Conservation (phyloP, 2,329 filamentous ascomycete species). For the Magnaporthales sp. region DNA sequence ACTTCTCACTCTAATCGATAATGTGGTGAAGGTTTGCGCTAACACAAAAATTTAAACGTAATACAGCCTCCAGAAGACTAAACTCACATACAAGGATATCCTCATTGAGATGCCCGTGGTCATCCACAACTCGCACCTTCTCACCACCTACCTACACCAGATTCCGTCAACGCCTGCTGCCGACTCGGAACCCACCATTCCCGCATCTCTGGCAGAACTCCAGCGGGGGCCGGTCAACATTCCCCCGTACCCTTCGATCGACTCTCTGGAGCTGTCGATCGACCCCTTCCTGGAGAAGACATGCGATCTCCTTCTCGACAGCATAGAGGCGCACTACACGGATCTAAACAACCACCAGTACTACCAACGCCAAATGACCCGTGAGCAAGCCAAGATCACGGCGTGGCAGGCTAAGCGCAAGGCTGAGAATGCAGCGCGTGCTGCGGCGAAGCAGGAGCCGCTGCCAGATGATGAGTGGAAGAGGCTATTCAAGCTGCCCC, state of each 20-base stretch:
- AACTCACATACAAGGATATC: conserved; percentile 89
- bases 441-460: conserved; percentile 76
- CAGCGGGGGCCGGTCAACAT: conserved; percentile 51
- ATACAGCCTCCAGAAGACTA: conserved; percentile 81
- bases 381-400: conserved; percentile 93
- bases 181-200: conserved; percentile 62
- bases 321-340: conserved; percentile 95
- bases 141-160: conserved; percentile 93
- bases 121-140: conserved; percentile 94
- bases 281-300: conserved; percentile 98
- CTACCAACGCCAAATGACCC: conserved; percentile 87
- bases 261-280: conserved; percentile 84
- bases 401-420: conserved; percentile 97
- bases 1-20: not conserved
- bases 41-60: not conserved
- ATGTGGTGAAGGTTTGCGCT: not conserved
- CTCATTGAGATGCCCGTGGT: conserved; percentile 81
- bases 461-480: conserved; percentile 98
- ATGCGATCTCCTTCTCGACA: conserved; percentile 89
- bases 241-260: conserved; percentile 79
- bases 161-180: conserved; percentile 57
- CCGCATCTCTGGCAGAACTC: conserved; percentile 71
- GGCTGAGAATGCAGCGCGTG: conserved; percentile 81
- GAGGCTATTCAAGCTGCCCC: conserved; percentile 92
- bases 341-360: conserved; percentile 98